Conservation (phyloP, 2,329 filamentous ascomycete genomes). For the Diaporthe citrichinensis region DNA sequence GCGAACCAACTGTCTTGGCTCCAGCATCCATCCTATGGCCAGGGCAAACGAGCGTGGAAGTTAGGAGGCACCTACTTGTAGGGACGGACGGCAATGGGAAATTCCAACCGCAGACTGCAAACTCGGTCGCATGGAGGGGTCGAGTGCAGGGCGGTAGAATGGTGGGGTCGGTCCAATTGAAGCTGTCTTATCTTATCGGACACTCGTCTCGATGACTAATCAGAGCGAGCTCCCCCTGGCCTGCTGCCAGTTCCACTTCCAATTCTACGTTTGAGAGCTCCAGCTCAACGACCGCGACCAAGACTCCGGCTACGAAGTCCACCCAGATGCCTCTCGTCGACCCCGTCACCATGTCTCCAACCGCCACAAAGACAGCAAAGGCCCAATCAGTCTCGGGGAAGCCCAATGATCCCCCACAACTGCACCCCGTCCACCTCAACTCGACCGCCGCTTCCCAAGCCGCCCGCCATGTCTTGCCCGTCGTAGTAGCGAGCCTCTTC, state of each 20-base stretch:
- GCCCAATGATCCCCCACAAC: conserved; percentile 26
- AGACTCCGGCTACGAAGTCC: neutral
- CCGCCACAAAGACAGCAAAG: conserved; percentile 43
- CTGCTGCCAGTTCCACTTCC: neutral
- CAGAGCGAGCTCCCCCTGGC: neutral
- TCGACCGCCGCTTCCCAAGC: conserved; percentile 47
- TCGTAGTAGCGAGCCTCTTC: conserved; percentile 48
- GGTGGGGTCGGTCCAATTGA: conserved; percentile 26
- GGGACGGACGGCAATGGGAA: neutral
- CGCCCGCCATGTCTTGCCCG: conserved; percentile 49
- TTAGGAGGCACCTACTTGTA: neutral
- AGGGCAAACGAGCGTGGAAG: neutral
- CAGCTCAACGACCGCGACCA: neutral
- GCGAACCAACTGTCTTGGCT: neutral
- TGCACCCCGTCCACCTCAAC: conserved; percentile 46
- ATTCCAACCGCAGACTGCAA: neutral
- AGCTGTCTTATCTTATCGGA: conserved; percentile 33
- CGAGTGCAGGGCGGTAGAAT: neutral
- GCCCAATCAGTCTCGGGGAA: conserved; percentile 24
- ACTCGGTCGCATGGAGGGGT: conserved; percentile 6
- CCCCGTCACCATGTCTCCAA: conserved; percentile 51
- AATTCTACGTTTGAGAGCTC: neutral
- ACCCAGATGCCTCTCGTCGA: conserved; percentile 50
- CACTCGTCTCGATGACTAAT: neutral
- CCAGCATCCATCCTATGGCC: neutral